Evolutionary conservation across 1,284 basidiomycete genomes (phyloP), one percentile per base, ranked within the genome.

Genomic region (Athelia sp.): DNA sequence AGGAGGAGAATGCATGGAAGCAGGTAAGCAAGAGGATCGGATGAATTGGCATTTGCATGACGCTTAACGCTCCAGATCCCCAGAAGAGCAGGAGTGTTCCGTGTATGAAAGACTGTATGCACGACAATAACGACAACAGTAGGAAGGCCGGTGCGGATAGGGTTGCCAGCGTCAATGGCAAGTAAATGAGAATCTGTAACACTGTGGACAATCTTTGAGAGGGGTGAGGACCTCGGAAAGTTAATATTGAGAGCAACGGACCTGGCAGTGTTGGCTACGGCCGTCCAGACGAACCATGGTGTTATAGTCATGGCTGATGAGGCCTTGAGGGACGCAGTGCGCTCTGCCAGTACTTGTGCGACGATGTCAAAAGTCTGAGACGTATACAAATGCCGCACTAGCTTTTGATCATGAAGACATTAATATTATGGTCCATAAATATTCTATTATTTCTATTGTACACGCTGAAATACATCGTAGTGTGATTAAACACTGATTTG

Each of bases 131-230:
- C 10, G 90, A 92, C 34, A 91, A 78, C 34, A 91, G 72, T 26
- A 93, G 78, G 60, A 93, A 90, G 1, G 87, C 88, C 24, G 84
- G 75, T 22, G 79, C 84, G 36, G 87, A 87, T 52, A 93, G 75
- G 3, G 87, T 92, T 52, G 84, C 88, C 57, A 87, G 76, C 35
- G 84, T 91, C 50, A 93, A 72, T 1, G 91, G 90, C 47, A 93
- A 78, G 67, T 87, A 93, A 23, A 93, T 78, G 50, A 93, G 72
- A 55, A 93, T 88, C 64, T 93, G 88, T 31, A 85, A 60, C 53
- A 81, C 86, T 38, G 87, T 90, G 8, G 84, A 87, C 51, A 87
- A 68, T 61, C 87, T 87, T 60, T 32, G 26, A n/a, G n/a, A 40
- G 15, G 36, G 15, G n/a, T 40, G 15, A 40, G 36, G 9, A 8